Evolutionary conservation across 2,329 filamentous ascomycete genomes (phyloP).

Genomic region (Colletotrichum sp.): DNA sequence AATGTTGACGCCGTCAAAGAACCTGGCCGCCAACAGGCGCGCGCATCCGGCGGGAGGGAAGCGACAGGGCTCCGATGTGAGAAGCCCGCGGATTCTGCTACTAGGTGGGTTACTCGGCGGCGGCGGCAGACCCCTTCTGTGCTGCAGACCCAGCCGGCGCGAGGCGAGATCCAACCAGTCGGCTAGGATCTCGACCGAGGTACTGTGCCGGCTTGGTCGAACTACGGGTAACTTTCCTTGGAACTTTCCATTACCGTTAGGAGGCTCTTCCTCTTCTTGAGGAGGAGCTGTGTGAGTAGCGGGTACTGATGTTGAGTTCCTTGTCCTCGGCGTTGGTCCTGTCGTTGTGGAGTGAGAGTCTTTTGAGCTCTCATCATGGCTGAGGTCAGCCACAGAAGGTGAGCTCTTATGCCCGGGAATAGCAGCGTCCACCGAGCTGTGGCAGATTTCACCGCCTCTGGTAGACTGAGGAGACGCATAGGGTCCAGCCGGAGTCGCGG

Average conservation of each 20-base stretch:
- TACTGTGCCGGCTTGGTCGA: constrained; percentile 7
- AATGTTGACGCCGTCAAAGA: constrained; percentile 4
- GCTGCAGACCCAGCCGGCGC: constrained; percentile 7
- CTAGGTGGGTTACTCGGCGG: not conserved
- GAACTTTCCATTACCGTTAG: not conserved
- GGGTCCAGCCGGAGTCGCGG: not conserved
- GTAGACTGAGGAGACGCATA: not conserved
- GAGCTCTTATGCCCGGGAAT: not conserved
- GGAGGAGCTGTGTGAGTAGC: not conserved
- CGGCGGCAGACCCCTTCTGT: not conserved
- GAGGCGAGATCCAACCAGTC: constrained; percentile 15
- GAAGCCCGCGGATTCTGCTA: not conserved
- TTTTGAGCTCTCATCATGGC: not conserved
- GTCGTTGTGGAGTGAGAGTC: not conserved
- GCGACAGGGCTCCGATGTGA: not conserved
- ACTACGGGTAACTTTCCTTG: constrained; percentile 16
- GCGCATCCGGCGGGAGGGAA: not conserved
- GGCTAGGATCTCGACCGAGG: constrained; percentile 11
- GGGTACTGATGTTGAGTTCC: not conserved
- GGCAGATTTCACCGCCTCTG: not conserved
- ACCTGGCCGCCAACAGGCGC: not conserved
- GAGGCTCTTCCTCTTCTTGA: not conserved
- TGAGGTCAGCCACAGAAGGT: not conserved
- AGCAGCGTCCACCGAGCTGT: not conserved
- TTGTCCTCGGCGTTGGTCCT: not conserved